Percentiles rank a stretch among this genome's conserved stretches.
Conservation (phyloP, 78 protist genomes). For the Dictyostelium brefeldianum region DNA sequence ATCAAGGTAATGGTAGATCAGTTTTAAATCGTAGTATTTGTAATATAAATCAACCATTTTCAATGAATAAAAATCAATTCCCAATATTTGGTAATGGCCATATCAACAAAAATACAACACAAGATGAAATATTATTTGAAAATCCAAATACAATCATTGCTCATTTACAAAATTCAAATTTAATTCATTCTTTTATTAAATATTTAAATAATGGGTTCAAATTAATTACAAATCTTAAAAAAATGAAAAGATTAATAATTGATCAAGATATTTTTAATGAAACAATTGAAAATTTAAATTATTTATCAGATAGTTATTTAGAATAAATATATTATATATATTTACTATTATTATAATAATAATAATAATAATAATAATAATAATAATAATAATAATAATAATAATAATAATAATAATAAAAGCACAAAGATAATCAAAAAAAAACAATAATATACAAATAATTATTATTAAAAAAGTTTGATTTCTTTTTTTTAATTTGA, state of each 20-base stretch:
- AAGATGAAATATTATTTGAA: not conserved
- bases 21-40: slow-evolving; percentile 15
- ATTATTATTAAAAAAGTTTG: too few relatives aligned
- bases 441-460: too few relatives aligned
- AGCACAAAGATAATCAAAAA: too few relatives aligned
- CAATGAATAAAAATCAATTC: slow-evolving; percentile 3
- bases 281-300: slow-evolving; percentile 10
- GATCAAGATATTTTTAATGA: slow-evolving; percentile 10
- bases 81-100: not conserved
- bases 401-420: too few relatives aligned
- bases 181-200: not conserved
- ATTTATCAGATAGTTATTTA: slow-evolving; percentile 5
- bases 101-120: not conserved
- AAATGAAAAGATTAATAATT: slow-evolving; percentile 14
- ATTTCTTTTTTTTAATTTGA: too few relatives aligned
- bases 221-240: not conserved
- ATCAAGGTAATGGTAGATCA: not conserved
- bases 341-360: too few relatives aligned
- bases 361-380: too few relatives aligned
- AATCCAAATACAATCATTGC: slow-evolving; percentile 15
- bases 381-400: too few relatives aligned
- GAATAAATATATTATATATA: not conserved
- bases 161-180: slow-evolving; percentile 25
- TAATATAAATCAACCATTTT: slow-evolving; percentile 53
- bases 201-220: not conserved